phyloP scores from a whole-genome alignment of 108 stramenopile genomes.

The Nannochloropsis salina region DNA sequence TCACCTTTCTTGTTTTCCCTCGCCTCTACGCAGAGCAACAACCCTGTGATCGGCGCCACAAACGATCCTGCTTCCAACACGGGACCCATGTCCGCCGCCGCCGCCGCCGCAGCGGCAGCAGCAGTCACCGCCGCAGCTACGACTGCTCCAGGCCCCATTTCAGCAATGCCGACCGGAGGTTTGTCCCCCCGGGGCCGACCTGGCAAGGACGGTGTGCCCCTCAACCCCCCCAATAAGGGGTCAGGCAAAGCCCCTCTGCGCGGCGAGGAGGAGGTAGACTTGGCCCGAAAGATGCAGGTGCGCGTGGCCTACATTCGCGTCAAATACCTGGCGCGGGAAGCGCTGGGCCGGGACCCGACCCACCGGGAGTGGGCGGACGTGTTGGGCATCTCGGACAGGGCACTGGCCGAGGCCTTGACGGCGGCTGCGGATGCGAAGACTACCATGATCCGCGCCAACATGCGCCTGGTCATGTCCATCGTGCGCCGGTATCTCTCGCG shows the following conservation, averaged over 20 bases:
- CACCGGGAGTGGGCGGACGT: conserved; percentile 39
- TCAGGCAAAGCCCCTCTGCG: conserved; percentile 16
- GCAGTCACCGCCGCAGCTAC: not conserved
- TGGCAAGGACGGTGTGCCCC: conserved; percentile 16
- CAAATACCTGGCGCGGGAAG: conserved; percentile 15
- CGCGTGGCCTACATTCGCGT: conserved; percentile 23
- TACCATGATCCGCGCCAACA: conserved; percentile 82
- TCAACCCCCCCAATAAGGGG: conserved; percentile 17
- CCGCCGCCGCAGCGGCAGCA: not conserved
- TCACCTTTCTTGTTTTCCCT: not conserved
- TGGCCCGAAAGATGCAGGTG: conserved; percentile 41
- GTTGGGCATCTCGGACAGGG: conserved; percentile 21
- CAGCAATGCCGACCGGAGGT: not conserved
- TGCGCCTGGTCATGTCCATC: conserved; percentile 85
- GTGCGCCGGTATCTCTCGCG: conserved; percentile 73
- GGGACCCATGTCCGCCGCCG: too few species aligned
- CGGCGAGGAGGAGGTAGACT: conserved; percentile 34
- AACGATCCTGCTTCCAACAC: not conserved
- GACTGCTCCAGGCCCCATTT: not conserved
- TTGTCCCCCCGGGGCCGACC: not conserved
- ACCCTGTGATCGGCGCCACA: not conserved
- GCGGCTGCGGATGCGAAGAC: conserved; percentile 62
- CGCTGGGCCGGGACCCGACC: conserved; percentile 26
- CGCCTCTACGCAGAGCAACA: not conserved
- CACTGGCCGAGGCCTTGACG: conserved; percentile 17